Percentiles rank a stretch among this genome's conserved stretches.
Evolutionary conservation across 2,329 filamentous ascomycete species (phyloP).

Genomic region (Penicillium glabrum): DNA sequence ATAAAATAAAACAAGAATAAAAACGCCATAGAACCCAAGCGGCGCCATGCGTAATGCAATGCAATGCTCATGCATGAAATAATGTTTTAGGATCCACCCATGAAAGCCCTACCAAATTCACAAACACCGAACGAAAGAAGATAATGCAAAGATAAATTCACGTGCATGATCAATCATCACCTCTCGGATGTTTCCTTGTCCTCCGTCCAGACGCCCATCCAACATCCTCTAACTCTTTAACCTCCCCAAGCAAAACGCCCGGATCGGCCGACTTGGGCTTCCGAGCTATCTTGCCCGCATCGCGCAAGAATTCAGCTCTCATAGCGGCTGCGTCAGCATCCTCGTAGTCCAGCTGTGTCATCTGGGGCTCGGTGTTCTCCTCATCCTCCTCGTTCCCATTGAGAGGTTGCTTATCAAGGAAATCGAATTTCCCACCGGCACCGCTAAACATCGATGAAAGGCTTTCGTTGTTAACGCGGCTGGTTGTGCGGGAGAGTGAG

Average conservation of each 20-base stretch:
- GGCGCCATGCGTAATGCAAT: not conserved
- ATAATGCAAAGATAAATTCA: not conserved
- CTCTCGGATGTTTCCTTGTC: constrained; percentile 31
- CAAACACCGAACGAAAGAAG: not conserved
- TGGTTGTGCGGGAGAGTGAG: constrained; percentile 27
- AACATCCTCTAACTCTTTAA: constrained; percentile 33
- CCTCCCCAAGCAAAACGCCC: constrained; percentile 26
- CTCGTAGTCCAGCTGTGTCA: constrained; percentile 51
- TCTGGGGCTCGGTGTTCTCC: constrained; percentile 37
- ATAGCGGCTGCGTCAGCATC: constrained; percentile 55
- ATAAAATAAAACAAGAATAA: not conserved
- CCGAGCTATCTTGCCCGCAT: constrained; percentile 44
- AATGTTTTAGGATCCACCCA: not conserved
- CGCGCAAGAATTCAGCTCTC: constrained; percentile 55
- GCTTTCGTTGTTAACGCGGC: constrained; percentile 24
- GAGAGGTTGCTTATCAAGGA: constrained; percentile 22
- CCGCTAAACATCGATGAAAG: constrained; percentile 33
- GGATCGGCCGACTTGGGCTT: constrained; percentile 20
- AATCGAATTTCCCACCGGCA: constrained; percentile 33
- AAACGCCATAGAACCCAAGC: not conserved
- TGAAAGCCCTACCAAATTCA: not conserved
- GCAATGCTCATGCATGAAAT: not conserved
- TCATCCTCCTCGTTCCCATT: constrained; percentile 28
- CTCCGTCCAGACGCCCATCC: constrained; percentile 37
- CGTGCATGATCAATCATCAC: constrained; percentile 14